Evolutionary conservation across 345 rosid genomes (phyloP).

Genomic region (Pugionium dolabratum): DNA sequence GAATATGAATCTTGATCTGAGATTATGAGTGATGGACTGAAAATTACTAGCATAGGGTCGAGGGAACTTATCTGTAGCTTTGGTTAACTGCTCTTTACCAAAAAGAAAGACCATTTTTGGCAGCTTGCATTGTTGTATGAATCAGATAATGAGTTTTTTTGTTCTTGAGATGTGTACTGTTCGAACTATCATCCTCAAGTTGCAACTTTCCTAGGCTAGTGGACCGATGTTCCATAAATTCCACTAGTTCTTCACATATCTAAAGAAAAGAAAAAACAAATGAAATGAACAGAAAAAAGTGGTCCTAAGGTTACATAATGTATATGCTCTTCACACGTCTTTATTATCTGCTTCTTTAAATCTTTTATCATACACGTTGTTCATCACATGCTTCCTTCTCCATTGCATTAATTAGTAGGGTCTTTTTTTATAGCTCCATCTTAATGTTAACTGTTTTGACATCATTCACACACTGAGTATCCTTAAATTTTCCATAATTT

Average conservation of each 20-base stretch:
- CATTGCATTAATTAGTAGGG: slow-evolving; percentile 67
- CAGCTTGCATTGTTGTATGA: slow-evolving; percentile 28
- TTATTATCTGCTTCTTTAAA: slow-evolving; percentile 51
- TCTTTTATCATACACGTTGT: slow-evolving; percentile 49
- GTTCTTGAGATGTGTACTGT: slow-evolving; percentile 44
- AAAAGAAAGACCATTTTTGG: slow-evolving; percentile 9
- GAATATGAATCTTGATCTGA: too few relatives aligned
- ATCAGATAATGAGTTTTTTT: slow-evolving; percentile 27
- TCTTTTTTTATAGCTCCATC: slow-evolving; percentile 51
- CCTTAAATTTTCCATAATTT: slow-evolving; percentile 45
- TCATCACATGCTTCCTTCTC: slow-evolving; percentile 64
- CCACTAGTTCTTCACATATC: slow-evolving; percentile 53
- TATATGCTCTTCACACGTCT: slow-evolving; percentile 60
- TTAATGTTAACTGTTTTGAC: slow-evolving; percentile 54
- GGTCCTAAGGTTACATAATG: slow-evolving; percentile 61
- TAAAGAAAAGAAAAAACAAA: slow-evolving; percentile 18
- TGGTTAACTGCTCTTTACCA: slow-evolving; percentile 12
- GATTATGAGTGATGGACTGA: too few relatives aligned
- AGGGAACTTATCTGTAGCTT: not conserved
- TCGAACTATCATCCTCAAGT: slow-evolving; percentile 71
- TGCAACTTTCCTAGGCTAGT: slow-evolving; percentile 59
- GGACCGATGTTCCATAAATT: slow-evolving; percentile 83
- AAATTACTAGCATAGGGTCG: slow-evolving; percentile 12
- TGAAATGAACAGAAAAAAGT: slow-evolving; percentile 45
- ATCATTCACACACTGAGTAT: slow-evolving; percentile 28